A percentile compares a stretch with the other conserved stretches of the same genome.
Evolutionary conservation across 345 rosid species (phyloP).

Genomic region (Eucalyptus paniculata): DNA sequence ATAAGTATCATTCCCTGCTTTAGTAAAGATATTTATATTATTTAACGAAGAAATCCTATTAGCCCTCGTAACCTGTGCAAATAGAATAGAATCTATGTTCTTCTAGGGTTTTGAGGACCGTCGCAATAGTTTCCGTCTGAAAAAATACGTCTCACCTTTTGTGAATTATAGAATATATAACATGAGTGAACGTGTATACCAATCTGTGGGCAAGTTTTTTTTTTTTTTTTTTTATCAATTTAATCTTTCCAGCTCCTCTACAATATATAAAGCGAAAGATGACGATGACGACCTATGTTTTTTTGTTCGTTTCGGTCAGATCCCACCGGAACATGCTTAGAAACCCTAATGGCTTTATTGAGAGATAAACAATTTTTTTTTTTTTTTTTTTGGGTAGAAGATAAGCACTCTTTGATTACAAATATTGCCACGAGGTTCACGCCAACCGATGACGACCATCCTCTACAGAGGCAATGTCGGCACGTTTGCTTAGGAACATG

Average conservation of each 20-base stretch:
- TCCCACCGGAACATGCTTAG: background rate
- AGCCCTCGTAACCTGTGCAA: background rate
- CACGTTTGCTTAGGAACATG: background rate
- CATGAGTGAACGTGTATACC: background rate
- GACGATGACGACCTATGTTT: background rate
- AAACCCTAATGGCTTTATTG: background rate
- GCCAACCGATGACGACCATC: background rate
- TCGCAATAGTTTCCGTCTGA: background rate
- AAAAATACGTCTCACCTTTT: background rate
- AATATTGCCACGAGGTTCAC: background rate
- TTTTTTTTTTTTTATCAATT: background rate
- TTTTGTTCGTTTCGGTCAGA: background rate
- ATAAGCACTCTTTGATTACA: background rate
- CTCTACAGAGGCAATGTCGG: background rate
- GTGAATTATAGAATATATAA: background rate
- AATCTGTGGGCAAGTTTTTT: background rate
- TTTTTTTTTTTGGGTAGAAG: too few species aligned
- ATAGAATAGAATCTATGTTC: background rate
- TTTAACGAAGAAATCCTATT: background rate
- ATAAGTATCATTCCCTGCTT: background rate
- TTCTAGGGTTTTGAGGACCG: background rate
- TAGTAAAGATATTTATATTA: background rate
- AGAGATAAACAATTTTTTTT: background rate
- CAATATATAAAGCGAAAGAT: background rate
- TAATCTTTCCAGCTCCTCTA: too few species aligned